phyloP scores from a whole-genome alignment of 1,284 basidiomycete genomes.

The Cystobasidium sp. region DNA sequence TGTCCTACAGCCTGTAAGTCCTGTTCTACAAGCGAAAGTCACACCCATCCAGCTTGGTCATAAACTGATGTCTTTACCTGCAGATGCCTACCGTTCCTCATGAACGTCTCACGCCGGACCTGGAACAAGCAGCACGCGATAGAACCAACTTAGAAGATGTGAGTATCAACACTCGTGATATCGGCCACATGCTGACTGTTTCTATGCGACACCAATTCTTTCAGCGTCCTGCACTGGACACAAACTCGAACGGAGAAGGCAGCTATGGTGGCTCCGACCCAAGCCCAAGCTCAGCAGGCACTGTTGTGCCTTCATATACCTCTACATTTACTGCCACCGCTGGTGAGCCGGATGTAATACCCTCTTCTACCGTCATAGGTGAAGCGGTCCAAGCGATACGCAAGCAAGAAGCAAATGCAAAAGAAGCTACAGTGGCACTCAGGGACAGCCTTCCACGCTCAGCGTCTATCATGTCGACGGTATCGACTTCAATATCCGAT shows the following conservation, averaged over 20 bases:
- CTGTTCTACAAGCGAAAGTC: background rate
- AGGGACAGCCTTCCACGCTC: background rate
- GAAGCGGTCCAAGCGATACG: conserved; percentile 1
- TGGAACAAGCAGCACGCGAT: background rate
- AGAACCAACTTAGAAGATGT: background rate
- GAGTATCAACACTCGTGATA: background rate
- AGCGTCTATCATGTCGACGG: background rate
- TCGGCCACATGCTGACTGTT: background rate
- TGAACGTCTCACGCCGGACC: background rate
- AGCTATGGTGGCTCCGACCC: conserved; percentile 17
- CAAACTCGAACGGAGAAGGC: conserved; percentile 6
- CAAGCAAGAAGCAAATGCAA: background rate
- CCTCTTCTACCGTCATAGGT: background rate
- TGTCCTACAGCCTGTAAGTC: conserved; percentile 20
- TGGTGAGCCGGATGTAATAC: background rate
- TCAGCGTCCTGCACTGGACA: conserved; percentile 3
- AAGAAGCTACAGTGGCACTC: background rate
- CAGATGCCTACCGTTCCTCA: conserved; percentile 2
- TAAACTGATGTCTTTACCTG: background rate
- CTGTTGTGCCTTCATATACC: conserved; percentile 9
- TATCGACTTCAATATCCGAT: conserved; percentile 19
- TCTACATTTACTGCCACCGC: background rate
- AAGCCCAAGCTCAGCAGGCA: conserved; percentile 23
- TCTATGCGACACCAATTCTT: no score
- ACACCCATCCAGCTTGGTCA: background rate